phyloP scores from a whole-genome alignment of 257 asterid genomes.

The Anisodus acutangulus region DNA sequence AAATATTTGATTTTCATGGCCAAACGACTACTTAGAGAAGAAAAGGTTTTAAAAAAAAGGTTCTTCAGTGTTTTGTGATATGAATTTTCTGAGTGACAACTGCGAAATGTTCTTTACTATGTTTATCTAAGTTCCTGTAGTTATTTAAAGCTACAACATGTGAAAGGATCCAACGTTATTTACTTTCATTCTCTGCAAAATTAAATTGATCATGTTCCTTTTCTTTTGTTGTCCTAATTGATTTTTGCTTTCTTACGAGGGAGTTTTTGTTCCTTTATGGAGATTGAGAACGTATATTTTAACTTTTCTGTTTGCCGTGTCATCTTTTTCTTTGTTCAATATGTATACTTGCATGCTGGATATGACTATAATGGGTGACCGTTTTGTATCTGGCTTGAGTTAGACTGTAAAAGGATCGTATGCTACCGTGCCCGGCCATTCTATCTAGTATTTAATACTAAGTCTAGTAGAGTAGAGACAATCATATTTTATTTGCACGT shows the following conservation, averaged over 20 bases:
- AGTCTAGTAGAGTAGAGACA: neutral
- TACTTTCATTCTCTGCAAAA: neutral
- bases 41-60: neutral
- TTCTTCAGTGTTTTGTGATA: neutral
- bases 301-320: neutral
- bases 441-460: neutral
- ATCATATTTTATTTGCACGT: neutral
- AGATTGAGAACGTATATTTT: neutral
- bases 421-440: neutral
- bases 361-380: neutral
- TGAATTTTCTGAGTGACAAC: constrained; percentile 12
- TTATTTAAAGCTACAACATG: neutral
- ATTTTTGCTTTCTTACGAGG: neutral
- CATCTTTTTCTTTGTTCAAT: neutral
- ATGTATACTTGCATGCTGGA: neutral
- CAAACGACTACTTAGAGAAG: too few species aligned
- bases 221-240: neutral
- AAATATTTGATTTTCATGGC: too few species aligned
- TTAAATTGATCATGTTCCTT: neutral
- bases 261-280: neutral
- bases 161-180: constrained; percentile 14
- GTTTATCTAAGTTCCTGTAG: neutral
- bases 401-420: neutral
- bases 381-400: neutral
- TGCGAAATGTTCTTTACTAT: neutral